These are phyloP conservation scores for Adansonia rubrostipa DNA, from an alignment of 441 rosid genomes.

Conservation along the genomic window DNA sequence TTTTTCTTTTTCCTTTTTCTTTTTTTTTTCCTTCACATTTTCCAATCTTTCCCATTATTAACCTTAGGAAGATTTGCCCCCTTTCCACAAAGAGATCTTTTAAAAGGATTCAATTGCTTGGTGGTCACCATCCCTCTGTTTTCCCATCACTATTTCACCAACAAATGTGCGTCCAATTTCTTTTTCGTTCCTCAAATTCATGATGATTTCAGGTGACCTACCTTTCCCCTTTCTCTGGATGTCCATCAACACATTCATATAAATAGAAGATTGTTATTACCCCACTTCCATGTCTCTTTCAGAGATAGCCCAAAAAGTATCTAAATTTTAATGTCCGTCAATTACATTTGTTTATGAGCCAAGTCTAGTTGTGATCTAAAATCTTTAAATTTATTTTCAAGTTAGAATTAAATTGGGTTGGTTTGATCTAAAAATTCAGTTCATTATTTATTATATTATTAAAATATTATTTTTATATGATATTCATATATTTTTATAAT, in stretches of 20 bases:
- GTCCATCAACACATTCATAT: slow-evolving; percentile 8
- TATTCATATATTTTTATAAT: no score
- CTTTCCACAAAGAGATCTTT: neutral
- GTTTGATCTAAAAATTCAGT: no score
- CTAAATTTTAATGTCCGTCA: no score
- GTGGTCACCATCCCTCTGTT: slow-evolving; percentile 30
- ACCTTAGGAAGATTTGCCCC: neutral
- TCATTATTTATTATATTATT: no score
- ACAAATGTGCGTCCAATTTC: slow-evolving; percentile 6
- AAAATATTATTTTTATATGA: no score
- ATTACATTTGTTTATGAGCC: no score
- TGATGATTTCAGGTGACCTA: slow-evolving; percentile 11
- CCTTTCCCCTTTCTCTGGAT: slow-evolving; percentile 1
- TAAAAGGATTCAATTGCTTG: slow-evolving; percentile 21
- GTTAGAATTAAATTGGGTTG: no score
- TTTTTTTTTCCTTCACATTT: no score
- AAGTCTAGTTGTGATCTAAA: no score
- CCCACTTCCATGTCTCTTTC: neutral
- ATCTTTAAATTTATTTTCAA: no score
- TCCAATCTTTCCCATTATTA: neutral
- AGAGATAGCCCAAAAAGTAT: no score
- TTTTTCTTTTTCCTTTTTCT: neutral
- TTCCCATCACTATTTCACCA: slow-evolving; percentile 20
- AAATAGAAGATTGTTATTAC: neutral
- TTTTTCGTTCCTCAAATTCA: slow-evolving; percentile 21